A percentile compares a stretch with the other conserved stretches of the same genome.
phyloP scores from a whole-genome alignment of 441 rosid species.

The Kokia cookei region DNA sequence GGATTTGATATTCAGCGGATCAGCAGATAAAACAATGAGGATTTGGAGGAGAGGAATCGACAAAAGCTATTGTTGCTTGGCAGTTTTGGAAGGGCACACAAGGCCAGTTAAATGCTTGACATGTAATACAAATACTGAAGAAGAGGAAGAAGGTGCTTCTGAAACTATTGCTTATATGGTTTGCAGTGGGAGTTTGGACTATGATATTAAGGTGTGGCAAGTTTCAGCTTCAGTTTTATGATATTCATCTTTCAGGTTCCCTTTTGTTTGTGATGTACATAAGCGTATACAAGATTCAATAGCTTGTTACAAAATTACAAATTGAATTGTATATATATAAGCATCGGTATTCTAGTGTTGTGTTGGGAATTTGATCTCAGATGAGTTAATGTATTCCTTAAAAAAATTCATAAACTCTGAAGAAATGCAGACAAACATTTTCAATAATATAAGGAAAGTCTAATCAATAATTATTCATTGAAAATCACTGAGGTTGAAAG shows the following conservation, averaged over 20 bases:
- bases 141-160: neutral
- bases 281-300: neutral
- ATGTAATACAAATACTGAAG: neutral
- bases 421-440: too few species aligned
- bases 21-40: conserved; percentile 35
- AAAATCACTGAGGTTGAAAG: neutral
- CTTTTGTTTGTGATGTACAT: neutral
- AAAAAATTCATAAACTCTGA: too few species aligned
- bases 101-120: conserved; percentile 65
- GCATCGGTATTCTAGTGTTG: neutral
- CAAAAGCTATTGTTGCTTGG: conserved; percentile 45
- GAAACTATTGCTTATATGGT: conserved; percentile 28
- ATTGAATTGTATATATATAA: neutral
- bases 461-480: neutral
- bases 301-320: neutral
- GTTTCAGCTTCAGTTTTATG: conserved; percentile 17
- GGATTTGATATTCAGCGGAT: conserved; percentile 60
- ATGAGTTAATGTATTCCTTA: neutral
- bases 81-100: conserved; percentile 58
- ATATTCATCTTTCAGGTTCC: neutral
- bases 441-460: neutral
- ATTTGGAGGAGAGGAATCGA: conserved; percentile 22
- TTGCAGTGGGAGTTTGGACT: conserved; percentile 69
- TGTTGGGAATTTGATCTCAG: neutral
- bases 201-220: conserved; percentile 55